Percentiles rank a stretch among this genome's conserved stretches.
Conservation (phyloP, 495 filamentous ascomycete species). For the Aspergillus campestris region DNA sequence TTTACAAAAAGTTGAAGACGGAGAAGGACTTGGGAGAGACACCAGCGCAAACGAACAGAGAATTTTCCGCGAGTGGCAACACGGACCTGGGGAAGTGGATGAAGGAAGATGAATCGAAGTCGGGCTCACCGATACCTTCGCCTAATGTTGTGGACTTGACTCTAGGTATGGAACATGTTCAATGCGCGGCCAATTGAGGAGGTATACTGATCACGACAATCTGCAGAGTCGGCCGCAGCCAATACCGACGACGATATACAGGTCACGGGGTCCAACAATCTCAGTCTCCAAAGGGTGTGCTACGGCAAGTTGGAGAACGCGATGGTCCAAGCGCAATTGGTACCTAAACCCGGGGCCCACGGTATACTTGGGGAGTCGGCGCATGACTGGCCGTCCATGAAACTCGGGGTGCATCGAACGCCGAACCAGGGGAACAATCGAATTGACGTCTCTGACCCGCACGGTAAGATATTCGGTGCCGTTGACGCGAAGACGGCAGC, state of each 20-base stretch:
- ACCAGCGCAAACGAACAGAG: slow-evolving; percentile 29
- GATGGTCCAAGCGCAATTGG: slow-evolving; percentile 54
- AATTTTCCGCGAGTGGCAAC: slow-evolving; percentile 37
- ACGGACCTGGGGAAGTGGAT: slow-evolving; percentile 56
- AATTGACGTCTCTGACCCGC: slow-evolving; percentile 63
- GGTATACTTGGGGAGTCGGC: slow-evolving; percentile 30
- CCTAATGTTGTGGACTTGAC: slow-evolving; percentile 58
- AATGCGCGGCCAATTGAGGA: too few species aligned
- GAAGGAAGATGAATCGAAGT: slow-evolving; percentile 42
- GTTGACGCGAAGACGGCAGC: slow-evolving; percentile 60
- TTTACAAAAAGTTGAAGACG: slow-evolving; percentile 59
- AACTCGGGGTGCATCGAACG: slow-evolving; percentile 53
- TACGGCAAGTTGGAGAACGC: slow-evolving; percentile 70
- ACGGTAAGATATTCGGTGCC: slow-evolving; percentile 61
- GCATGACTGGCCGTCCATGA: slow-evolving; percentile 62
- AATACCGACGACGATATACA: slow-evolving; percentile 37
- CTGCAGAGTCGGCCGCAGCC: slow-evolving; percentile 13
- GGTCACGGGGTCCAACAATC: slow-evolving; percentile 35
- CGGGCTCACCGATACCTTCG: slow-evolving; percentile 12
- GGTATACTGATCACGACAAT: not conserved
- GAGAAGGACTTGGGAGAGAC: slow-evolving; percentile 29
- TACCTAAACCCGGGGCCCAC: slow-evolving; percentile 57
- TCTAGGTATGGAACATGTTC: slow-evolving; percentile 28
- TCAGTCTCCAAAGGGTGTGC: slow-evolving; percentile 61
- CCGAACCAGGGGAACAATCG: slow-evolving; percentile 41